Conservation (phyloP, 2,329 filamentous ascomycete genomes). For the Ophiosphaerella narmari region DNA sequence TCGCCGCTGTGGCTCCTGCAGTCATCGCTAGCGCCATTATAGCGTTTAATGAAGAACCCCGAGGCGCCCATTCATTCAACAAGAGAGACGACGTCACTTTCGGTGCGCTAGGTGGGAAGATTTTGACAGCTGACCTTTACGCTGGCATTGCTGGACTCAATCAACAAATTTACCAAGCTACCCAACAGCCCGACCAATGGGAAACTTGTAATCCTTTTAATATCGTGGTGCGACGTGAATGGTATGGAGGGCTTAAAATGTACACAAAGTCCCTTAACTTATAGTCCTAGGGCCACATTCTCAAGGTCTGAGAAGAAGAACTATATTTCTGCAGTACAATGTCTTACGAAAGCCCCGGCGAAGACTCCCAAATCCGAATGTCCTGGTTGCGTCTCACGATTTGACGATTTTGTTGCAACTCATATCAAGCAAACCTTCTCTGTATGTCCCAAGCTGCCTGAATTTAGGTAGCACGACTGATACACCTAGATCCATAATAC, state of each 20-base stretch:
- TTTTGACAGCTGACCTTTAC: slow-evolving; percentile 26
- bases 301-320: slow-evolving; percentile 30
- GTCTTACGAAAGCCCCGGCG: slow-evolving; percentile 28
- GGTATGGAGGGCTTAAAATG: slow-evolving; percentile 31
- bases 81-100: slow-evolving; percentile 18
- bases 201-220: slow-evolving; percentile 46
- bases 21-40: slow-evolving; percentile 24
- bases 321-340: slow-evolving; percentile 39
- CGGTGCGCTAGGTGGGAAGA: slow-evolving; percentile 16
- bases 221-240: slow-evolving; percentile 50
- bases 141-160: slow-evolving; percentile 29
- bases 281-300: slow-evolving; percentile 27
- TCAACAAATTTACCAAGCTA: slow-evolving; percentile 33
- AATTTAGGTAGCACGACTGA: not conserved
- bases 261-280: not conserved
- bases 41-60: slow-evolving; percentile 3
- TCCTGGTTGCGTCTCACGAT: slow-evolving; percentile 34
- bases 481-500: slow-evolving; percentile 28
- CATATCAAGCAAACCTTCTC: slow-evolving; percentile 37
- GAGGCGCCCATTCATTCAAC: slow-evolving; percentile 15
- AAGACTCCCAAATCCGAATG: slow-evolving; percentile 30
- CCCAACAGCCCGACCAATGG: slow-evolving; percentile 21
- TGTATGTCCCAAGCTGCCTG: slow-evolving; percentile 6
- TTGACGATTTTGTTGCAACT: slow-evolving; percentile 38
- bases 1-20: slow-evolving; percentile 8